phyloP scores from a whole-genome alignment of 192 early-diverging fungal genomes.

The Umbelopsis isabellina region DNA sequence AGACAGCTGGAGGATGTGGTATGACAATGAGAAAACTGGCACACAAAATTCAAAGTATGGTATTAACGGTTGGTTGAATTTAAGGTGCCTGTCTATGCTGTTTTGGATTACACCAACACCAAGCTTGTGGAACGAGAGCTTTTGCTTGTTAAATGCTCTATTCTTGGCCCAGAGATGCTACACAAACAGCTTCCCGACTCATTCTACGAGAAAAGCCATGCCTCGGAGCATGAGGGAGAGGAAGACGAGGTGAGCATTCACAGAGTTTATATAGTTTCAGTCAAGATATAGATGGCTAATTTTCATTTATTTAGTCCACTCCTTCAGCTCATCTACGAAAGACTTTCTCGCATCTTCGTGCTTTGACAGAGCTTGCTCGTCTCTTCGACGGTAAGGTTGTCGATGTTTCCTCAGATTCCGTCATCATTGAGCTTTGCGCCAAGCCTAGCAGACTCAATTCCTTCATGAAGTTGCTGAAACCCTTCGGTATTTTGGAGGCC shows the following conservation, averaged over 20 bases:
- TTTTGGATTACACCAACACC: slow-evolving; percentile 93
- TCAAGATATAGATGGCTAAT: not conserved
- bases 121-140: slow-evolving; percentile 91
- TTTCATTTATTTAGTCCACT: slow-evolving; percentile 2
- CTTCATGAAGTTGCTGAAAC: slow-evolving; percentile 91
- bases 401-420: slow-evolving; percentile 82
- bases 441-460: slow-evolving; percentile 88
- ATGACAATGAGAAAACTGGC: slow-evolving; percentile 21
- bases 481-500: slow-evolving; percentile 95
- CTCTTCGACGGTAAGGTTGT: slow-evolving; percentile 88
- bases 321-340: slow-evolving; percentile 55
- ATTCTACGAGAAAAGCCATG: slow-evolving; percentile 40
- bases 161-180: slow-evolving; percentile 67
- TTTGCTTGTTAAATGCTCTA: slow-evolving; percentile 91
- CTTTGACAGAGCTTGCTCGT: slow-evolving; percentile 79
- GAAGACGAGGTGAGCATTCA: slow-evolving; percentile 22
- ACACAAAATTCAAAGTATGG: not conserved
- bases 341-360: slow-evolving; percentile 68
- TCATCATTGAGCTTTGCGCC: slow-evolving; percentile 87
- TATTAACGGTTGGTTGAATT: not conserved
- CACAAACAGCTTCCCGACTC: slow-evolving; percentile 53
- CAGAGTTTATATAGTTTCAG: not conserved
- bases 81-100: slow-evolving; percentile 91
- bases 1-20: slow-evolving; percentile 96
- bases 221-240: slow-evolving; percentile 22